A percentile compares a stretch with the other conserved stretches of the same genome.
Conservation (phyloP, 2,329 filamentous ascomycete genomes). For the Zasmidium citrigriseum region DNA sequence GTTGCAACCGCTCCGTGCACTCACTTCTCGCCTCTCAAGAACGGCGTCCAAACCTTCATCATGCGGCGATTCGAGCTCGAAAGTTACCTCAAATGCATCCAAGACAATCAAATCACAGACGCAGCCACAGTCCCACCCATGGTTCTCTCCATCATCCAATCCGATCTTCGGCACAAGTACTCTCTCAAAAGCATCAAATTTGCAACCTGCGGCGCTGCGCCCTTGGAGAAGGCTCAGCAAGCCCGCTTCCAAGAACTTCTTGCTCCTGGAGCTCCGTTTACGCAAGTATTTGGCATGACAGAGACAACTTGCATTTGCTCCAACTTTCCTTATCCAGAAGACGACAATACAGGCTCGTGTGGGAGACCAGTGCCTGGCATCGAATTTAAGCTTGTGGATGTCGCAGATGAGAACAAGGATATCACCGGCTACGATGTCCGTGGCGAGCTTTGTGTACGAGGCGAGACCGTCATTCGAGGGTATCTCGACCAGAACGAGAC, state of each 20-base stretch:
- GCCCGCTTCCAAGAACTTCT: slow-evolving; percentile 62
- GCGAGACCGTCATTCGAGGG: slow-evolving; percentile 74
- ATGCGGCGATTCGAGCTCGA: slow-evolving; percentile 53
- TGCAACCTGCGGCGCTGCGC: slow-evolving; percentile 75
- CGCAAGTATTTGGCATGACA: slow-evolving; percentile 20
- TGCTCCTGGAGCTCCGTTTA: slow-evolving; percentile 47
- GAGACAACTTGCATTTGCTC: slow-evolving; percentile 71
- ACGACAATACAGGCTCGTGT: slow-evolving; percentile 70
- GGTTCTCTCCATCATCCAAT: slow-evolving; percentile 64
- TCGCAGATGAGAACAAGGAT: slow-evolving; percentile 62
- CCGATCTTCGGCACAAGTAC: slow-evolving; percentile 62
- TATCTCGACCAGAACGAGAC: slow-evolving; percentile 67
- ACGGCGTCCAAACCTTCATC: slow-evolving; percentile 39
- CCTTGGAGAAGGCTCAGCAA: slow-evolving; percentile 71
- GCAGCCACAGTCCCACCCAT: slow-evolving; percentile 78
- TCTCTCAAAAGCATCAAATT: slow-evolving; percentile 67
- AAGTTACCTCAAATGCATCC: slow-evolving; percentile 60
- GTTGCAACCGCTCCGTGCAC: slow-evolving; percentile 44
- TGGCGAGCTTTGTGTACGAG: slow-evolving; percentile 78
- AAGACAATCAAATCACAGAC: slow-evolving; percentile 66
- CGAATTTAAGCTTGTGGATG: slow-evolving; percentile 66
- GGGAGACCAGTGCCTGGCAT: slow-evolving; percentile 68
- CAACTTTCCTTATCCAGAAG: slow-evolving; percentile 58
- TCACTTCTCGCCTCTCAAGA: slow-evolving; percentile 39
- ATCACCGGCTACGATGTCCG: slow-evolving; percentile 70